Evolutionary conservation across 176 grass and related monocot genomes (phyloP).

Genomic region (Bromus sterilis): DNA sequence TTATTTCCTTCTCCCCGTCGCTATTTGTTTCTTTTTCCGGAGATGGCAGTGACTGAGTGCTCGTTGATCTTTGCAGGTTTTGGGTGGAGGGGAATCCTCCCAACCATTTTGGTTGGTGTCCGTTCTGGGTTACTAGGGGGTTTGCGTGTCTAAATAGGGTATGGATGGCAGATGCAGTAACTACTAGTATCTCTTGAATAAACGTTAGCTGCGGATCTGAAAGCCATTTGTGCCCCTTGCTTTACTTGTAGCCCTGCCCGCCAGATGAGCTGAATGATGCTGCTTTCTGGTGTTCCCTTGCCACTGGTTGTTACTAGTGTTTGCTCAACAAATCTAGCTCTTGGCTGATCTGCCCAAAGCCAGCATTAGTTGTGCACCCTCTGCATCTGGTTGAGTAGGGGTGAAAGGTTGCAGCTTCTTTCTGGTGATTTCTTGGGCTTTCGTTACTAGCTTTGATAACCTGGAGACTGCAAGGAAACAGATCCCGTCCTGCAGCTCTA

Average conservation of each 20-base stretch:
- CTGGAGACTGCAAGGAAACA: not conserved
- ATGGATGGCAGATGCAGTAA: slow-evolving; percentile 8
- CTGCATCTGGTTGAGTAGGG: not conserved
- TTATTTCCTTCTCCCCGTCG: not conserved
- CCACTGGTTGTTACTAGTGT: not conserved
- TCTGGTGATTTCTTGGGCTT: not conserved
- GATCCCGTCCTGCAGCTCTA: slow-evolving; percentile 10
- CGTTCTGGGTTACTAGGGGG: slow-evolving; percentile 1
- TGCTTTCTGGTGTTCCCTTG: not conserved
- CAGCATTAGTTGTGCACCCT: not conserved
- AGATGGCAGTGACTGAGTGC: not conserved
- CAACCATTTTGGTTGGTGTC: not conserved
- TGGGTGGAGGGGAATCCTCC: not conserved
- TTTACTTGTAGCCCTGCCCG: not conserved
- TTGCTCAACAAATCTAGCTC: not conserved
- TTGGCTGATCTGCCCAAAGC: not conserved
- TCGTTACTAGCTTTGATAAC: not conserved
- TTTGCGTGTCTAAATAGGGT: slow-evolving; percentile 16
- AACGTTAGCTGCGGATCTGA: slow-evolving; percentile 12
- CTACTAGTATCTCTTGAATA: not conserved
- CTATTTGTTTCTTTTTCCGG: not conserved
- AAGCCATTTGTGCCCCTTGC: not conserved
- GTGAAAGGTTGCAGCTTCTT: not conserved
- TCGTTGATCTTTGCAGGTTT: slow-evolving; percentile 14
- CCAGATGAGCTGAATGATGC: not conserved